Conservation (phyloP, 2,329 filamentous ascomycete genomes). For the Scopulariopsis brevicaulis region DNA sequence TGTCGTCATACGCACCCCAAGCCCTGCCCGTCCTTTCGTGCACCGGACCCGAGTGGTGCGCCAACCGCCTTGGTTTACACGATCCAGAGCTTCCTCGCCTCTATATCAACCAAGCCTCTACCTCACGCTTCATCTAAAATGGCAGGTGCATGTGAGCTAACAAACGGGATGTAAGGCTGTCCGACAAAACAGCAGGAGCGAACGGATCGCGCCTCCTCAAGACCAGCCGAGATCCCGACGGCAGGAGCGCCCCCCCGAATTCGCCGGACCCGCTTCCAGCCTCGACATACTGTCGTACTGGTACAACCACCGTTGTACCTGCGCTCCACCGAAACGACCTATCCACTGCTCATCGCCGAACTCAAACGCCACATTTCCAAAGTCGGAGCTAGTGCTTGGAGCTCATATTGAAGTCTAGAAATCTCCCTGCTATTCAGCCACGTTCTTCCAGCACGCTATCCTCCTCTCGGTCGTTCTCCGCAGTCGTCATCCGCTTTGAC, state of each 20-base stretch:
- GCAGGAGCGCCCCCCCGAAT: background rate
- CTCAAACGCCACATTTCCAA: background rate
- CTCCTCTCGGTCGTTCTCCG: too few relatives aligned
- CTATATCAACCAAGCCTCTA: background rate
- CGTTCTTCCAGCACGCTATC: too few relatives aligned
- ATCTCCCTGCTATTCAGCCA: background rate
- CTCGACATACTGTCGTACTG: background rate
- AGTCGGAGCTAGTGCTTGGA: background rate
- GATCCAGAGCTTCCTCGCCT: background rate
- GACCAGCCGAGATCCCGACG: background rate
- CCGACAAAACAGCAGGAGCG: background rate
- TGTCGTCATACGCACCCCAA: background rate
- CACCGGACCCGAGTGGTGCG: background rate
- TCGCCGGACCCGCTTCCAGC: background rate
- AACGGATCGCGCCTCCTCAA: background rate
- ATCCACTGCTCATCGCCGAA: background rate
- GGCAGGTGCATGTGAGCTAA: background rate
- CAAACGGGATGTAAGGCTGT: background rate
- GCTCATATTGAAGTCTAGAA: background rate
- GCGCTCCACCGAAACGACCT: background rate
- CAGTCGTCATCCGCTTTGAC: too few relatives aligned
- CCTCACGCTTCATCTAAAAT: background rate
- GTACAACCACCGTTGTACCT: background rate
- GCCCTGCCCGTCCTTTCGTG: background rate
- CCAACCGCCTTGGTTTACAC: background rate